These are phyloP conservation scores for Nakazawaea wyomingensis DNA, from an alignment of 805 yeast genomes.

Conservation along the genomic window DNA sequence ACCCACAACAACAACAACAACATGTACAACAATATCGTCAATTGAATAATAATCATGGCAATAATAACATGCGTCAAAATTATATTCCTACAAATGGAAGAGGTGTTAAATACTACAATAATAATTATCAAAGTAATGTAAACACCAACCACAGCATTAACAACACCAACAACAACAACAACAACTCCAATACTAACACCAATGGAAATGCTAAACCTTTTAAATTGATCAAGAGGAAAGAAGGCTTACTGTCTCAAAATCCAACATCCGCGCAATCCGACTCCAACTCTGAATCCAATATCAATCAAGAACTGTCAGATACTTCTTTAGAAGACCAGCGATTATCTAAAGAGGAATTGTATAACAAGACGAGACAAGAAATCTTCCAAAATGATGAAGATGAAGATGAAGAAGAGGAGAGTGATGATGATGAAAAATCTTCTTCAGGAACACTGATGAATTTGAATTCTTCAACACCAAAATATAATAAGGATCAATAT, in stretches of 20 bases:
- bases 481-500: constrained; percentile 3
- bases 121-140: background rate
- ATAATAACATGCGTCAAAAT: constrained; percentile 7
- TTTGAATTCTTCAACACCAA: background rate
- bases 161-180: background rate
- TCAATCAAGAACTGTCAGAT: constrained; percentile 3
- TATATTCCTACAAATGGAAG: constrained; percentile 8
- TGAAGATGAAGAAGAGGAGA: constrained; percentile 19
- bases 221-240: constrained; percentile 17
- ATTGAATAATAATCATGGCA: background rate
- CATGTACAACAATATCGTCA: constrained; percentile 4
- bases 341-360: constrained; percentile 37
- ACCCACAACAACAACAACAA: constrained; percentile 7
- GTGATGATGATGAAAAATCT: constrained; percentile 15
- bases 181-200: background rate
- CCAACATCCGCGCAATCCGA: constrained; percentile 2
- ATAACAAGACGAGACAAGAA: constrained; percentile 34
- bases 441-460: too few species aligned
- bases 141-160: background rate
- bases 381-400: constrained; percentile 26
- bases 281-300: background rate
- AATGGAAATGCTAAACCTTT: constrained; percentile 4
- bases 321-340: constrained; percentile 27
- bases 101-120: background rate
- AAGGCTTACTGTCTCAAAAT: background rate